Conservation (phyloP, 352 stramenopile genomes). For the Albugo candida region DNA sequence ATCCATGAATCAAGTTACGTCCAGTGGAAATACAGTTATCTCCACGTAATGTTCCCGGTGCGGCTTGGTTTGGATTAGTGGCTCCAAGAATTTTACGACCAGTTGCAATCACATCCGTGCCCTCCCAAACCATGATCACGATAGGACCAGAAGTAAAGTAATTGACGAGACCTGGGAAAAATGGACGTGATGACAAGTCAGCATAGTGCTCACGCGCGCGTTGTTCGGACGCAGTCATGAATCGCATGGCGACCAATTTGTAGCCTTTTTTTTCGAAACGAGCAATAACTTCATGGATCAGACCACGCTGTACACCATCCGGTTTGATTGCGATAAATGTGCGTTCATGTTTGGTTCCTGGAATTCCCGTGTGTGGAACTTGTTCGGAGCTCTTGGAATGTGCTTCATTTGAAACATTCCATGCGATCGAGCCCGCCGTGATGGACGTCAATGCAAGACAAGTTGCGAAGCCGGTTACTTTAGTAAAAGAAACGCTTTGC, state of each 20-base stretch:
- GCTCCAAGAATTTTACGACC: slow-evolving; percentile 90
- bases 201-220: slow-evolving; percentile 86
- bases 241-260: slow-evolving; percentile 88
- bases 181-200: slow-evolving; percentile 81
- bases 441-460: slow-evolving; percentile 17
- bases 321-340: slow-evolving; percentile 93
- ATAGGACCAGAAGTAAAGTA: slow-evolving; percentile 89
- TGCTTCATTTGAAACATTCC: slow-evolving; percentile 24
- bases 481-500: slow-evolving; percentile 28
- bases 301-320: slow-evolving; percentile 84
- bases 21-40: slow-evolving; percentile 86
- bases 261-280: slow-evolving; percentile 93
- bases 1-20: slow-evolving; percentile 87
- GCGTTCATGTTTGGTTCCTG: slow-evolving; percentile 84
- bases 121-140: slow-evolving; percentile 90
- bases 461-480: slow-evolving; percentile 12
- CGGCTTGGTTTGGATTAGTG: slow-evolving; percentile 88
- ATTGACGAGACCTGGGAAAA: slow-evolving; percentile 82
- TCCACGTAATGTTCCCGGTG: slow-evolving; percentile 84
- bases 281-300: slow-evolving; percentile 88
- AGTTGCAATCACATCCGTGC: slow-evolving; percentile 86
- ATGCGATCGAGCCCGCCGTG: slow-evolving; percentile 21
- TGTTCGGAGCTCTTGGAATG: slow-evolving; percentile 24
- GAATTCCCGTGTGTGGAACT: slow-evolving; percentile 52
- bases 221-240: slow-evolving; percentile 83